A percentile compares a stretch with the other conserved stretches of the same genome.
Conservation (phyloP, 192 early-diverging fungal genomes). For the Coemansia reversa region DNA sequence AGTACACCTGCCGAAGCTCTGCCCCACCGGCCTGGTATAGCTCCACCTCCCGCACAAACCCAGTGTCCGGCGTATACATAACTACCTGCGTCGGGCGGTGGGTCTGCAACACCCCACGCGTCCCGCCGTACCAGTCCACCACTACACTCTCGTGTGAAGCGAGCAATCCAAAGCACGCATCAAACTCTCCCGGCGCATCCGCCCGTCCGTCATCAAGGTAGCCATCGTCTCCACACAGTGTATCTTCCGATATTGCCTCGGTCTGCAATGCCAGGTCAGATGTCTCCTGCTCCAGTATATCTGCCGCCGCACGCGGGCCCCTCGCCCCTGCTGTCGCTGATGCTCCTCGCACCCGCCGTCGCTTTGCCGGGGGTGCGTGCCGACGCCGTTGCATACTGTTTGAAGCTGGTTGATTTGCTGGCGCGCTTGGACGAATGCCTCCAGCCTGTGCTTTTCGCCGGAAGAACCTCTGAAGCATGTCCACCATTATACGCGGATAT, state of each 20-base stretch:
- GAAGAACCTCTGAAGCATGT: slow-evolving; percentile 69
- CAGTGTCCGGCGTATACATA: slow-evolving; percentile 87
- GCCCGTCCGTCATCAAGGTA: slow-evolving; percentile 48
- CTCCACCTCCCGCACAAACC: slow-evolving; percentile 87
- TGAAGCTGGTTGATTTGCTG: not conserved
- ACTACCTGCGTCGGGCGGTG: slow-evolving; percentile 78
- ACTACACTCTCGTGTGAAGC: slow-evolving; percentile 44
- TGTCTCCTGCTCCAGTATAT: slow-evolving; percentile 29
- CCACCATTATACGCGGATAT: slow-evolving; percentile 43
- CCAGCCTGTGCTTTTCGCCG: slow-evolving; percentile 66
- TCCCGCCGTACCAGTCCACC: slow-evolving; percentile 60
- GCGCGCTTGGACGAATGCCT: slow-evolving; percentile 17
- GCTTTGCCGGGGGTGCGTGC: slow-evolving; percentile 54
- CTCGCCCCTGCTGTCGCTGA: slow-evolving; percentile 37
- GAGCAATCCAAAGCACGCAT: slow-evolving; percentile 40
- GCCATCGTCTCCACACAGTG: slow-evolving; percentile 2
- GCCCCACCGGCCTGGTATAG: slow-evolving; percentile 60
- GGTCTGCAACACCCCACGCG: slow-evolving; percentile 68
- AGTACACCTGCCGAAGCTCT: slow-evolving; percentile 73
- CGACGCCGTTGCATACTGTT: slow-evolving; percentile 13
- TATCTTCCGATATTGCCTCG: slow-evolving; percentile 4
- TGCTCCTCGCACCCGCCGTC: slow-evolving; percentile 53
- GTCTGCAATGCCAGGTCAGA: slow-evolving; percentile 32
- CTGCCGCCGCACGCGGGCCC: slow-evolving; percentile 33
- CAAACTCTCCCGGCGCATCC: slow-evolving; percentile 19